phyloP scores from a whole-genome alignment of 257 asterid species.

The Solanum habrochaites region DNA sequence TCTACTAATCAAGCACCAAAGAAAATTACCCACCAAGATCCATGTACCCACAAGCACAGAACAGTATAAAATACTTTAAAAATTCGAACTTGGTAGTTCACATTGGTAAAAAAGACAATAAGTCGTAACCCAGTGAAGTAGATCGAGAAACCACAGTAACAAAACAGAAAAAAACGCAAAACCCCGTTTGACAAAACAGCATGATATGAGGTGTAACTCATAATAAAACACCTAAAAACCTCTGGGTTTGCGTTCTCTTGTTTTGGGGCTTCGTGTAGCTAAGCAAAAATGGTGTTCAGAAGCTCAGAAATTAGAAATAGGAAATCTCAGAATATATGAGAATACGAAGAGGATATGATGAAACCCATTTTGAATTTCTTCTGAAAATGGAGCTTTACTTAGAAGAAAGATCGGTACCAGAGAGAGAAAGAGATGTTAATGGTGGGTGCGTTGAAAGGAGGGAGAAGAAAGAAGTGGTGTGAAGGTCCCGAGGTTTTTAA shows the following conservation, averaged over 20 bases:
- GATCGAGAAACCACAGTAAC: not conserved
- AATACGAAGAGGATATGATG: not conserved
- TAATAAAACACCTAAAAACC: not conserved
- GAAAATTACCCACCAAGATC: not conserved
- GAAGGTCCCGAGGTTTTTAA: conserved; percentile 57
- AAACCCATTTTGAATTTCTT: not conserved
- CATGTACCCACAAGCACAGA: not conserved
- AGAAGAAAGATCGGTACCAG: conserved; percentile 8
- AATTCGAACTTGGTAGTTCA: not conserved
- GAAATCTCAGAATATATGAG: not conserved
- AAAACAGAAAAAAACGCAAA: not conserved
- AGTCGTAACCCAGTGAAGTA: not conserved
- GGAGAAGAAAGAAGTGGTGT: conserved; percentile 41
- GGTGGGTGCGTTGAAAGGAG: conserved; percentile 44
- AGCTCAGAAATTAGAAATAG: not conserved
- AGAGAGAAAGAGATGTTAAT: not conserved
- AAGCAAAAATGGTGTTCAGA: not conserved
- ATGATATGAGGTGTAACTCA: not conserved
- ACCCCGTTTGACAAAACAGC: not conserved
- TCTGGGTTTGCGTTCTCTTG: not conserved
- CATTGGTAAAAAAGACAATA: not conserved
- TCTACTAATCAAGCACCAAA: not conserved
- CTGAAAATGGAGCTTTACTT: not conserved
- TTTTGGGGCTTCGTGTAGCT: not conserved
- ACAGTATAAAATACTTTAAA: not conserved